Evolutionary conservation across 768 basidiomycete genomes (phyloP), one percentile per base, ranked within the genome.

Genomic region (Filobasidium floriforme): DNA sequence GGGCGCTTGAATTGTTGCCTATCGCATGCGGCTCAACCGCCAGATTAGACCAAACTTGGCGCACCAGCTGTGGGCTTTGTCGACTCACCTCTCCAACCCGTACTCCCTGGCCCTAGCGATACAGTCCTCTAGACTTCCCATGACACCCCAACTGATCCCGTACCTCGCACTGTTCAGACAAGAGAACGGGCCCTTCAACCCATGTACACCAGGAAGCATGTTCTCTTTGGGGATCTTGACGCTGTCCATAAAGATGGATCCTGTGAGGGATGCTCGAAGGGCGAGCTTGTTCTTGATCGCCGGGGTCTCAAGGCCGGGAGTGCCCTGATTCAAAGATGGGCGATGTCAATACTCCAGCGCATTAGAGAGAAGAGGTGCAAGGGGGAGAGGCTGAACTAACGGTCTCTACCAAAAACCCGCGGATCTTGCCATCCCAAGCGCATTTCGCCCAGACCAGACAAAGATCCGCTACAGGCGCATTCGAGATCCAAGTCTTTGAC

Each of bases 401-500:
- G 85, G 93, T 93, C 72, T 96, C 91, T 0, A 96, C 80, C 59
- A 96, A 74, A 79, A 97, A 96, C 0, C 92, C 93, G 62, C 91
- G 87, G 68, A 96, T 81, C 76, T 89, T 90, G 71, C 83, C 83
- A 76, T 96, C 92, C 92, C 92, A 96, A 76, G 90, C 89, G 80
- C 92, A 94, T 59, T 76, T 75, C 1, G 94, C 94, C 94, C 94
- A 98, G 24, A 98, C 81, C 32, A 98, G 82, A 75, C 96, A 93
- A 0, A 98, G 75, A 69, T 96, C 93, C 87, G 92, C 91, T 62
- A 89, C 86, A 10, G 92, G 92, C 0, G 92, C 86, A 74, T 96
- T 96, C 15, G 91, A 85, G 74, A 98, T 98, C 94, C 94, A 98
- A 0, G 92, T 98, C 82, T 98, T 98, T 79, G 89, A 89, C 61